Base-by-base conservation (phyloP, 139 green algal genomes). In the Eudorina sp. region DNA sequence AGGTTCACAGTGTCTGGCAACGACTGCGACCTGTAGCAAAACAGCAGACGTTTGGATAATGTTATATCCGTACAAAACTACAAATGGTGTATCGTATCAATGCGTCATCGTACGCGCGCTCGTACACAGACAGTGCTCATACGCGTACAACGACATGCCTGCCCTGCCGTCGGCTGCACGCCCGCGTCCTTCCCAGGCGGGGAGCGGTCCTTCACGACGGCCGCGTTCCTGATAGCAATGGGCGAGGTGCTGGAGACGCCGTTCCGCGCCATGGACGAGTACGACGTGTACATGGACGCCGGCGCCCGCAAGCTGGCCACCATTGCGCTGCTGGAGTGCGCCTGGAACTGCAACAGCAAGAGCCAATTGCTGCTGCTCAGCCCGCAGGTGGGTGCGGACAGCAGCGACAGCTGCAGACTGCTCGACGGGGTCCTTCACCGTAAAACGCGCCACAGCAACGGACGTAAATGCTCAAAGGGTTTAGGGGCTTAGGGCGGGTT, bases 211-310 rank as follows among this genome's bases (percentile, higher is more conserved):
- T 85, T 85, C 78, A 85, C 78, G 36, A 85, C 78, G 4, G 36
- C 58, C 38, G 27, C 55, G 25, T 74, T 85, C 55, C 78, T 85
- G 78, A 40, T 85, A 55, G 78, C 78, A 4, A 43, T 85, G 55
- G 78, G 55, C 78, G 78, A 74, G 40, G 58, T 85, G 27, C 25
- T 85, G 40, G 55, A 74, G 8, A 29, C 55, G 5, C 55, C 78
- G 27, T 85, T 85, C 78, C 78, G 78, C 6, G 14, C 31, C 27
- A 74, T 85, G 78, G 78, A 85, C 58, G 78, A 82, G 73, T 82
- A 82, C 48, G 73, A 82, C 31, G 73, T 82, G 73, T 64, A 82
- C 23, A 82, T 82, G 73, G 73, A 82, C 48, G 29, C 41, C 29
- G 43, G 21, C 31, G 58, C 58, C 21, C 78, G 78, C 55, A 55